These are phyloP conservation scores for Rhododendron williamsianum DNA, from an alignment of 148 eudicot genomes.

Conservation along the genomic window DNA sequence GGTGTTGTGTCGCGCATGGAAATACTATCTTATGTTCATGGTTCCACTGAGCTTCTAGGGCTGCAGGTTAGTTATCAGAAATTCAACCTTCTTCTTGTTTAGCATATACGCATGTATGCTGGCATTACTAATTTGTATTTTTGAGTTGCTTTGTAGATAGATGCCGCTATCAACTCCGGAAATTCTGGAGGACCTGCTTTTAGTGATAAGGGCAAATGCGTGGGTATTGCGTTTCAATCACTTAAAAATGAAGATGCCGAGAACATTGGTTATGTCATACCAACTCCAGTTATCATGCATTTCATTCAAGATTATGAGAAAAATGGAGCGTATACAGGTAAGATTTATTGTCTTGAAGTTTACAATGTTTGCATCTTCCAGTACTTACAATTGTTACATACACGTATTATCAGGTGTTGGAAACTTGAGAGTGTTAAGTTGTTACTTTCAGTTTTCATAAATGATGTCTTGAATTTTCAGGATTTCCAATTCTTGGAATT, in stretches of 20 bases:
- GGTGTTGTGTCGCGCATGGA: constrained; percentile 48
- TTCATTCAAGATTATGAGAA: constrained; percentile 40
- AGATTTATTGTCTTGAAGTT: neutral
- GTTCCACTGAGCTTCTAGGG: constrained; percentile 46
- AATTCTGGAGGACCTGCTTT: constrained; percentile 45
- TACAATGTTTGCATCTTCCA: neutral
- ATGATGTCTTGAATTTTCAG: constrained; percentile 14
- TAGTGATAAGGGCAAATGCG: constrained; percentile 34
- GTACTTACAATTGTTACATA: neutral
- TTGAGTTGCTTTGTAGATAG: constrained; percentile 23
- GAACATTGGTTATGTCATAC: constrained; percentile 47
- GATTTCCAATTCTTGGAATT: constrained; percentile 40
- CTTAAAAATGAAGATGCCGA: constrained; percentile 37
- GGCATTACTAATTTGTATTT: neutral
- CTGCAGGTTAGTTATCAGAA: constrained; percentile 26
- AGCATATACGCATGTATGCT: too few relatives aligned
- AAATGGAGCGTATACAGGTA: constrained; percentile 48
- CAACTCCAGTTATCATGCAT: constrained; percentile 40
- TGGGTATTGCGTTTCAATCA: constrained; percentile 51
- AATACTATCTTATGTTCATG: constrained; percentile 42
- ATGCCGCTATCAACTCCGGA: constrained; percentile 44
- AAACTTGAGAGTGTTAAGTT: neutral
- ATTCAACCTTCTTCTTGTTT: neutral
- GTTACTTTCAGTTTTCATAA: neutral
- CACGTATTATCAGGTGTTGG: neutral